Evolutionary conservation across 2,329 filamentous ascomycete species (phyloP).

Genomic region (Ascochyta viciae-villosae): DNA sequence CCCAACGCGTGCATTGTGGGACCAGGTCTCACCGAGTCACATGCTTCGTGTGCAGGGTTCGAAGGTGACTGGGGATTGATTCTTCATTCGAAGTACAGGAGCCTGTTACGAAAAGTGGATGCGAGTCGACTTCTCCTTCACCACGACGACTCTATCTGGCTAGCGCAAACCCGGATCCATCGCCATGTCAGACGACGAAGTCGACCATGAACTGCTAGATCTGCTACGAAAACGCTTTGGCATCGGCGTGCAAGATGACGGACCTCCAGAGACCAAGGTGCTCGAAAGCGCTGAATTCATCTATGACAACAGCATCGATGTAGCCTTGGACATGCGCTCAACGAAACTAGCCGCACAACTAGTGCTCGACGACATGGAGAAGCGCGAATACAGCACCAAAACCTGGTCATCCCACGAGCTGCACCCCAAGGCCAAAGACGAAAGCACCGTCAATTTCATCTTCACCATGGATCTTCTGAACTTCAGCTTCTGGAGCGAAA

Average conservation of each 20-base stretch:
- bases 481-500: slow-evolving; percentile 94
- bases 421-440: slow-evolving; percentile 83
- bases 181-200: slow-evolving; percentile 88
- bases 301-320: slow-evolving; percentile 91
- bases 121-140: background rate
- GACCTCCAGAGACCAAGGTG: slow-evolving; percentile 78
- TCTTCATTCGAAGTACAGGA: background rate
- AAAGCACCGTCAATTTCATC: slow-evolving; percentile 84
- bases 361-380: slow-evolving; percentile 83
- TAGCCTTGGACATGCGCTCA: slow-evolving; percentile 82
- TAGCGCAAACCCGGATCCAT: background rate
- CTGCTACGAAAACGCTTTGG: slow-evolving; percentile 82
- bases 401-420: slow-evolving; percentile 89
- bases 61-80: background rate
- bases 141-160: background rate
- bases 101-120: too few species aligned
- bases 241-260: slow-evolving; percentile 62
- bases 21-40: slow-evolving; percentile 15
- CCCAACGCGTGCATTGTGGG: slow-evolving; percentile 24
- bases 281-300: slow-evolving; percentile 84
- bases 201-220: slow-evolving; percentile 84
- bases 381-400: slow-evolving; percentile 81
- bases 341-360: slow-evolving; percentile 81
- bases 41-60: background rate
- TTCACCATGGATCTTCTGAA: slow-evolving; percentile 98